Conservation (phyloP, 2,329 filamentous ascomycete genomes). For the Leptographium lundbergii region DNA sequence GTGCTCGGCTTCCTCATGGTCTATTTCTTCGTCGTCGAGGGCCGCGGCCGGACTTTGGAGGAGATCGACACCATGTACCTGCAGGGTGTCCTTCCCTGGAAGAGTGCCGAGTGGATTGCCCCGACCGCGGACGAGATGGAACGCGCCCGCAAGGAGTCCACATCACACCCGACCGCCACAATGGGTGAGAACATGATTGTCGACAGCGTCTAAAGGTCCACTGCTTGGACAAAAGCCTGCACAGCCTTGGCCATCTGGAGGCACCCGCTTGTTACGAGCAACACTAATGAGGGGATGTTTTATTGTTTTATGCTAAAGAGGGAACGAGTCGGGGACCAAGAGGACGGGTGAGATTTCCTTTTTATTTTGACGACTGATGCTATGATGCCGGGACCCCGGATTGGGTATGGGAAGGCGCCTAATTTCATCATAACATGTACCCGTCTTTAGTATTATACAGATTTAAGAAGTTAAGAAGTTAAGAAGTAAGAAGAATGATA, state of each 20-base stretch:
- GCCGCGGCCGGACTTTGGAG: conserved; percentile 72
- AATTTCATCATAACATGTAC: neutral
- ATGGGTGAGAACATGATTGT: neutral
- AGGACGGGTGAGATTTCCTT: neutral
- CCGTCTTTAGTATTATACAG: neutral
- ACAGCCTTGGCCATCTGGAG: neutral
- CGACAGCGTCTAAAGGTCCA: neutral
- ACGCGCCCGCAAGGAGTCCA: neutral
- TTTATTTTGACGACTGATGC: neutral
- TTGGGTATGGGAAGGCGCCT: neutral
- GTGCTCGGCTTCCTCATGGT: conserved; percentile 18
- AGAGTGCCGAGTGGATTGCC: neutral
- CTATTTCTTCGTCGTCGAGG: conserved; percentile 72
- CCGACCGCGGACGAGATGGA: neutral
- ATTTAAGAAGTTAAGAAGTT: neutral
- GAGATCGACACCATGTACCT: conserved; percentile 57
- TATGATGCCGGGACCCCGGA: neutral
- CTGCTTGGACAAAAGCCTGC: neutral
- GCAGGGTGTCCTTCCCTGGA: conserved; percentile 6
- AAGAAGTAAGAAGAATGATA: neutral
- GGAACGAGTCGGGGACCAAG: neutral
- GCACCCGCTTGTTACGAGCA: neutral
- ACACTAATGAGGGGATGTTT: neutral
- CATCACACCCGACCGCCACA: neutral
- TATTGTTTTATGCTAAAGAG: neutral